These are phyloP conservation scores for Roridomyces roridus DNA, from an alignment of 768 basidiomycete genomes.

Conservation along the genomic window DNA sequence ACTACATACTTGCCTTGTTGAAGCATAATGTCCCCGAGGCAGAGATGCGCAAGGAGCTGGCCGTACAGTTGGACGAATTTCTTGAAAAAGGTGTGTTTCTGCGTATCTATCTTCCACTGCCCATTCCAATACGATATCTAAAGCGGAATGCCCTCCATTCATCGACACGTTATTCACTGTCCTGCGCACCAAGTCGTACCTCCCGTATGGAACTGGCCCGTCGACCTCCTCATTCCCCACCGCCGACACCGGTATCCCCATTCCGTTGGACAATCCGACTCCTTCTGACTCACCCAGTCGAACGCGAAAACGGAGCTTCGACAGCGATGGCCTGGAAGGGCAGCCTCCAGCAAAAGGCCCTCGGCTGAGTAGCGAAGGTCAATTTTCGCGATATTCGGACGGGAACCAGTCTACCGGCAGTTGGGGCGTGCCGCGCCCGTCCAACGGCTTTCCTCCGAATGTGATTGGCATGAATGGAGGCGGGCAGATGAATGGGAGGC, in stretches of 20 bases:
- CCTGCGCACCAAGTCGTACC: slow-evolving; percentile 84
- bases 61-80: slow-evolving; percentile 86
- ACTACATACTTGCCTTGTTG: slow-evolving; percentile 92
- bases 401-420: slow-evolving; percentile 34
- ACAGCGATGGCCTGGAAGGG: slow-evolving; percentile 65
- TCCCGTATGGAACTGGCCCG: slow-evolving; percentile 64
- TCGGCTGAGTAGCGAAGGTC: slow-evolving; percentile 66
- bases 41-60: slow-evolving; percentile 83
- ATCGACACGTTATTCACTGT: slow-evolving; percentile 87
- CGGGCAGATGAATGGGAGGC: slow-evolving; percentile 51
- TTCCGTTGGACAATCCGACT: slow-evolving; percentile 69
- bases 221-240: slow-evolving; percentile 49
- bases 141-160: slow-evolving; percentile 73
- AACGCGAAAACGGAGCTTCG: slow-evolving; percentile 68
- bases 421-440: slow-evolving; percentile 31
- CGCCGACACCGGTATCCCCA: slow-evolving; percentile 75
- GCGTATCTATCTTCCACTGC: slow-evolving; percentile 4
- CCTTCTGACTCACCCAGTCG: slow-evolving; percentile 54
- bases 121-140: slow-evolving; percentile 14
- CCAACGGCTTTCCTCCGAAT: slow-evolving; percentile 37
- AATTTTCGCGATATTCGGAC: slow-evolving; percentile 67
- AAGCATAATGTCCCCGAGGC: slow-evolving; percentile 86
- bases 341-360: slow-evolving; percentile 74
- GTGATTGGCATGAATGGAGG: slow-evolving; percentile 45
- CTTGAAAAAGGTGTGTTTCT: slow-evolving; percentile 78